phyloP scores from a whole-genome alignment of 495 filamentous ascomycete species.

The Aspergillus indologenus region DNA sequence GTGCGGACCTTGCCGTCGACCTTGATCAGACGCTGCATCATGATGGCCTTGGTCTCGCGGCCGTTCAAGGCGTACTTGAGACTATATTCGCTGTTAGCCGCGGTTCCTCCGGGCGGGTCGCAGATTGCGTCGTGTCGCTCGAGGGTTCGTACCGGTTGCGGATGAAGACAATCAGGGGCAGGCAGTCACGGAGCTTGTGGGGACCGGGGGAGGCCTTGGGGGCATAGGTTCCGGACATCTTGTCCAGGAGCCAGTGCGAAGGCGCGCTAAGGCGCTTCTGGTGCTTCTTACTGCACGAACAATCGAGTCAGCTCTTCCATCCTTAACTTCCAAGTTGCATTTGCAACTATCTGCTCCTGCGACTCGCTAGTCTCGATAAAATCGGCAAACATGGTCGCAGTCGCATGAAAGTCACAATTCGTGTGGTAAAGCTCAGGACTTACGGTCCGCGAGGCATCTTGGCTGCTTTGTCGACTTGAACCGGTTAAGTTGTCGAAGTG shows the following conservation, averaged over 20 bases:
- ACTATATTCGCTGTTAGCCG: conserved; percentile 38
- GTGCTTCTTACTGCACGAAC: conserved; percentile 86
- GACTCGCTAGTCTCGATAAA: background rate
- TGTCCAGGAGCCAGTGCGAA: conserved; percentile 99
- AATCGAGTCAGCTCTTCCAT: conserved; percentile 31
- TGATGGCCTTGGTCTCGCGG: conserved; percentile 94
- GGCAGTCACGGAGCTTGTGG: conserved; percentile 98
- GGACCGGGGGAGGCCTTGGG: conserved; percentile 94
- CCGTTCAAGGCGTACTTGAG: conserved; percentile 99
- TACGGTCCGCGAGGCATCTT: conserved; percentile 70
- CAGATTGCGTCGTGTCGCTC: background rate
- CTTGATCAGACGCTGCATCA: conserved; percentile 99
- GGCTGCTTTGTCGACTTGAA: conserved; percentile 46
- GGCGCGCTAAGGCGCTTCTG: conserved; percentile 99
- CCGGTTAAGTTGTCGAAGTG: conserved; percentile 41
- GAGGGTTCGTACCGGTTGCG: conserved; percentile 65
- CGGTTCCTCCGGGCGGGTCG: conserved; percentile 5
- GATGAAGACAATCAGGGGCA: conserved; percentile 98
- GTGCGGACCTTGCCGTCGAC: conserved; percentile 99
- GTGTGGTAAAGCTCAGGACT: conserved; percentile 29
- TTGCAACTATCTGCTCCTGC: background rate
- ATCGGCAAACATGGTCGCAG: background rate
- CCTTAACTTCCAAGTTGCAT: conserved; percentile 1
- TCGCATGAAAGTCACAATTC: background rate
- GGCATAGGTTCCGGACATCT: conserved; percentile 95